Base-by-base conservation (phyloP, 164 flowering plant genomes). In the Nymphaea colorata region DNA sequence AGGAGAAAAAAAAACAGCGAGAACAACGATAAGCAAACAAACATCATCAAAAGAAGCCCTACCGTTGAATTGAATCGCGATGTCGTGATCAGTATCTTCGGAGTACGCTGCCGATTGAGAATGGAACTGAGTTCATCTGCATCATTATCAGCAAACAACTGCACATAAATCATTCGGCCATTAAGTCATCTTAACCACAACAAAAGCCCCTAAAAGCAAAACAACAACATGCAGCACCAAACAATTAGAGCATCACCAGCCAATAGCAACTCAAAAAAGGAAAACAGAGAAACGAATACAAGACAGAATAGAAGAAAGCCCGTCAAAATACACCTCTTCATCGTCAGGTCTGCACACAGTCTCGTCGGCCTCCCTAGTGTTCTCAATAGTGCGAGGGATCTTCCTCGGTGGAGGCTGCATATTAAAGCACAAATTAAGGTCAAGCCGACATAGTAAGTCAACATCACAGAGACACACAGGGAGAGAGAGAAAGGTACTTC, bases 281-380 rank as follows among this genome's bases (percentile, higher is more conserved):
- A 68, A 62, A 63, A 4, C 36, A 12, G 44, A 65, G 8, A 45
- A 4, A 5, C 42, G 12, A 42, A 53, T 5, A 18, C 2, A 45
- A 2, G 5, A 64, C 7, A 71, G 43, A 44, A 47, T 6, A 18
- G 43, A 44, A 8, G 65, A 60, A 25, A 25, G 36, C 36, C 36
- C 36, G 36, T 25, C 36, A 25, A 25, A 25, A 25, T 25, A 25
- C 16, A 90, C 97, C 90, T 93, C 97, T 67, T 93, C 96, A 64
- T 93, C 98, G 64, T 93, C 96, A 11, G 94, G 94, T 75, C 65
- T 81, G 72, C 96, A 90, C 43, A 90, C 81, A n/a, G 98, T 93
- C 79, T 93, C 98, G 76, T 93, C 97, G 4, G 70, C 1, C 71
- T 90, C 98, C 69, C 97, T 85, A 2, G 96, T 86, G 72, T 93